Conservation (phyloP, 1,284 basidiomycete species). For the Pisolithus thermaeus region DNA sequence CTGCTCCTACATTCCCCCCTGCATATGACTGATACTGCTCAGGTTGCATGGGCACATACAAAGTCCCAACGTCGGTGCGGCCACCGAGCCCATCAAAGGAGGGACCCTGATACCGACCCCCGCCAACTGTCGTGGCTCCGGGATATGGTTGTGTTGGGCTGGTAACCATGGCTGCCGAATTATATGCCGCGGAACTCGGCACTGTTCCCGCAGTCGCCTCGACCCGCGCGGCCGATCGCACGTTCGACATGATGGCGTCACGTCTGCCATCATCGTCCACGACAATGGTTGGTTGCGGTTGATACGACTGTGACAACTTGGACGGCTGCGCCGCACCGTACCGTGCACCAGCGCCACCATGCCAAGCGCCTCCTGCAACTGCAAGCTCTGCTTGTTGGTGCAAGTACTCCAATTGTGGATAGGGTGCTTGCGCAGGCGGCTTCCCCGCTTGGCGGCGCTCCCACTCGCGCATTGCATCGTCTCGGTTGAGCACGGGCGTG, state of each 20-base stretch:
- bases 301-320: conserved; percentile 67
- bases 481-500: conserved; percentile 87
- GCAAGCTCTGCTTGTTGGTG: conserved; percentile 90
- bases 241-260: conserved; percentile 69
- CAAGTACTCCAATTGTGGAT: conserved; percentile 83
- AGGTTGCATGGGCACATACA: conserved; percentile 76
- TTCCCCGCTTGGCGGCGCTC: conserved; percentile 75
- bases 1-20: conserved; percentile 29
- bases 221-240: conserved; percentile 57
- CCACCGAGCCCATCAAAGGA: conserved; percentile 58
- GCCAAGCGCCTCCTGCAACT: conserved; percentile 58
- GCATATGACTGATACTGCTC: conserved; percentile 64
- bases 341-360: conserved; percentile 15
- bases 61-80: conserved; percentile 56
- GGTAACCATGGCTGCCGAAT: conserved; percentile 39
- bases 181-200: neutral
- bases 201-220: conserved; percentile 17
- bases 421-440: conserved; percentile 58
- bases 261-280: conserved; percentile 61
- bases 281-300: conserved; percentile 44
- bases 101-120: conserved; percentile 44
- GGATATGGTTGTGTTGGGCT: conserved; percentile 70
- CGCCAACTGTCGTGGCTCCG: conserved; percentile 2
- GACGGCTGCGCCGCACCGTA: conserved; percentile 47
- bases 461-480: conserved; percentile 89